phyloP scores from a whole-genome alignment of 768 basidiomycete genomes.

The Podaxis pistillaris region DNA sequence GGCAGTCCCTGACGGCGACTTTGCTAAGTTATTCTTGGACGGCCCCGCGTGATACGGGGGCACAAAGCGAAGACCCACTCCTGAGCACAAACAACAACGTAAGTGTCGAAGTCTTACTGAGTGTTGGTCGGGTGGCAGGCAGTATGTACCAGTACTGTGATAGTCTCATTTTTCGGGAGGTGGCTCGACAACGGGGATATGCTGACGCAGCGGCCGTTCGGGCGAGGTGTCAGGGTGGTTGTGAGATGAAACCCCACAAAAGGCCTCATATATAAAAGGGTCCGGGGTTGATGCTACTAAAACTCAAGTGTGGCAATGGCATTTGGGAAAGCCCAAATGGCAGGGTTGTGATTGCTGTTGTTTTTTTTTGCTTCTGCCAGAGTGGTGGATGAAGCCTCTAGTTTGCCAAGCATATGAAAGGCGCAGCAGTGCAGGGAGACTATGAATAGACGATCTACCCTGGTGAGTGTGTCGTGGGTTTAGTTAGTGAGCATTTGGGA shows the following conservation, averaged over 20 bases:
- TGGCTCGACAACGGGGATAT: neutral
- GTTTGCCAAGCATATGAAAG: neutral
- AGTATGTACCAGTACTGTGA: neutral
- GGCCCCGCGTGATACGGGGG: slow-evolving; percentile 9
- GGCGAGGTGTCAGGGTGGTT: neutral
- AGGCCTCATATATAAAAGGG: neutral
- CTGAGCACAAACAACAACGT: neutral
- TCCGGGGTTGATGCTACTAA: neutral
- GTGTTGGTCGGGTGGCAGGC: neutral
- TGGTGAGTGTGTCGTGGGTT: neutral
- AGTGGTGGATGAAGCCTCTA: neutral
- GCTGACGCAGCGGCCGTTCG: neutral
- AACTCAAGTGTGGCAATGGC: neutral
- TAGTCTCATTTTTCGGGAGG: neutral
- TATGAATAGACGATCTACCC: neutral
- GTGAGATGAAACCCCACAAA: neutral
- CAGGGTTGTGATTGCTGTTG: neutral
- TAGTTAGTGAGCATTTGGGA: neutral
- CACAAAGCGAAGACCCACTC: neutral
- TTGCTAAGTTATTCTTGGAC: neutral
- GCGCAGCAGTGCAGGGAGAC: neutral
- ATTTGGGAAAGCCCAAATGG: neutral
- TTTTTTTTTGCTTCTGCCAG: neutral
- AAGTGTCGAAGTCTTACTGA: neutral
- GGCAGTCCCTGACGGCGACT: neutral